These are phyloP conservation scores for Aspergillus pseudotamarii DNA, from an alignment of 2,329 filamentous ascomycete species.

Conservation along the genomic window DNA sequence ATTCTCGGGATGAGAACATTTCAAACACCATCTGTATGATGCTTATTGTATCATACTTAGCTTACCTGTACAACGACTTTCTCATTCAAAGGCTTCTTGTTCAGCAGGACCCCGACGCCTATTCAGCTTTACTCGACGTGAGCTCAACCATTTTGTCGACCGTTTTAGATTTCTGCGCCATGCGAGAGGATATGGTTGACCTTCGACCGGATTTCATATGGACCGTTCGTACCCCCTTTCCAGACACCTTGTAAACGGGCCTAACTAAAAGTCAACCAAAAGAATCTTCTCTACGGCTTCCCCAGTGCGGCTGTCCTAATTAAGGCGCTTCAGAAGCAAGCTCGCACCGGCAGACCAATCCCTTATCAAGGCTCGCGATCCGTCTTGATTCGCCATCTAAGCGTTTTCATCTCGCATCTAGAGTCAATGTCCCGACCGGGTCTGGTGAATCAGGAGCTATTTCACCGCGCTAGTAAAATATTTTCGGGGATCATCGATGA, in stretches of 20 bases:
- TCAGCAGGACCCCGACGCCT: constrained; percentile 24
- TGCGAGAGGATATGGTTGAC: constrained; percentile 27
- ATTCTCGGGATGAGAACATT: constrained; percentile 21
- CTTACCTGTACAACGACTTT: constrained; percentile 32
- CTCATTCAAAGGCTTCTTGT: constrained; percentile 31
- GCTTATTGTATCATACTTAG: constrained; percentile 30
- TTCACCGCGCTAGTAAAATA: constrained; percentile 22
- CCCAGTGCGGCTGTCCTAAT: constrained; percentile 30
- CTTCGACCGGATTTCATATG: constrained; percentile 27
- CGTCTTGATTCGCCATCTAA: constrained; percentile 42
- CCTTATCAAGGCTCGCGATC: constrained; percentile 35
- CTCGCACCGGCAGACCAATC: constrained; percentile 29
- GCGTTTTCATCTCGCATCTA: constrained; percentile 44
- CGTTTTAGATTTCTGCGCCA: constrained; percentile 24
- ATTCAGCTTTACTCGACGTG: constrained; percentile 21
- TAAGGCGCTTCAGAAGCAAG: constrained; percentile 29
- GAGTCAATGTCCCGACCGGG: constrained; percentile 38
- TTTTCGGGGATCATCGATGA: constrained; percentile 32
- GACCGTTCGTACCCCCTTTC: constrained; percentile 15
- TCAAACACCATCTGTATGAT: constrained; percentile 34
- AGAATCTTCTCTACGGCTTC: constrained; percentile 31
- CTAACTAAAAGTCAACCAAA: neutral
- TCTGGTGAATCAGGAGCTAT: constrained; percentile 31
- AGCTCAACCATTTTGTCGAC: constrained; percentile 29
- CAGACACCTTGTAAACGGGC: neutral